Evolutionary conservation across 2,329 filamentous ascomycete genomes (phyloP), one percentile per base, ranked within the genome.

Genomic region (Stemphylium beticola): DNA sequence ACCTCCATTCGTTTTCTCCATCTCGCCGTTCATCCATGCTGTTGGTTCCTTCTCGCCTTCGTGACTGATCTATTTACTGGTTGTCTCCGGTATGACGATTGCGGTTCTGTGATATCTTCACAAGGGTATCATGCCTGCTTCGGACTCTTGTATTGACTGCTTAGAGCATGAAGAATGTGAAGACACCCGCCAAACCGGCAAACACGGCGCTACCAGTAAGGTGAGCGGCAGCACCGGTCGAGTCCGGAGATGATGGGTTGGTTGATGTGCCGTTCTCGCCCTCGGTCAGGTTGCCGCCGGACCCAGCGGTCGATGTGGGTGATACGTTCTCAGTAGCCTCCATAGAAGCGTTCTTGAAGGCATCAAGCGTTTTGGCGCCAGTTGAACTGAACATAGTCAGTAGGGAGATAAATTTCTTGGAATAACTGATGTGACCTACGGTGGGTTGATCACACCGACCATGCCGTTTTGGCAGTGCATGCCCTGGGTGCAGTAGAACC

Each of bases 401-500:
- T 48, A 20, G 46, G 40, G 24, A 10, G 33, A 9, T 31, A 8
- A 8, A 36, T 22, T 20, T 26, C 1, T n/a, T 29, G 18, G 24
- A 18, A 22, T 2, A 38, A 10, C 5, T 11, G 14, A 14, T 15
- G 26, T 20, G 3, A 67, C 72, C 67, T 67, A 75, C 72, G 70
- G 64, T 49, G 66, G 63, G 65, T 77, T 77, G 66, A 77, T 74
- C 4, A 73, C 74, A 60, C 72, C 74, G 26, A 76, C 75, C 75
- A 77, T 77, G 45, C 74, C 74, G 34, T 33, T 49, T 54, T 75
- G 70, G 66, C 75, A 77, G 55, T 77, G 75, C 60, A 60, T 50
- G 44, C 60, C 72, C 49, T 74, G 73, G n/a, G 71, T 67, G 67
- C 75, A 77, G 68, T 77, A 77, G 65, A 74, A 74, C 70, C 73